A percentile compares a stretch with the other conserved stretches of the same genome.
phyloP scores from a whole-genome alignment of 768 basidiomycete genomes.

The Leccinum longicurvipes region DNA sequence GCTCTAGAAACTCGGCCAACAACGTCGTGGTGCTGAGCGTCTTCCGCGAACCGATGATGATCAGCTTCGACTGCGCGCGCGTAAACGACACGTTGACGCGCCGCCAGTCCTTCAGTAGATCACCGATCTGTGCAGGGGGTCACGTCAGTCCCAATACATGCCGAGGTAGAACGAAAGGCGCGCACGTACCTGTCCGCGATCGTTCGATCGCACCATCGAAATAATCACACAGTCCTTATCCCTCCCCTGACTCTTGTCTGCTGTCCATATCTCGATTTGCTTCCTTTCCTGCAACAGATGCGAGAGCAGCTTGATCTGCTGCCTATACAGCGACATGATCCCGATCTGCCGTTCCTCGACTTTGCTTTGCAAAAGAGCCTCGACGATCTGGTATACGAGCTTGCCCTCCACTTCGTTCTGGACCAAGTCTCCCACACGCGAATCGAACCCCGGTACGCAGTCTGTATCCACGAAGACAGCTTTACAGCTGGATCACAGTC shows the following conservation, averaged over 20 bases:
- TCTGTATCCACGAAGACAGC: slow-evolving; percentile 97
- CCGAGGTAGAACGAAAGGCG: not conserved
- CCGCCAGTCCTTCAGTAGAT: slow-evolving; percentile 93
- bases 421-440: slow-evolving; percentile 80
- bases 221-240: slow-evolving; percentile 96
- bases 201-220: slow-evolving; percentile 89
- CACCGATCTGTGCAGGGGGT: slow-evolving; percentile 62
- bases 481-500: slow-evolving; percentile 53
- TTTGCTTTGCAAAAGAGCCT: slow-evolving; percentile 63
- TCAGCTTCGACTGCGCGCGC: slow-evolving; percentile 83
- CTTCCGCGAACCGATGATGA: slow-evolving; percentile 84
- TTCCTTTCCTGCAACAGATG: slow-evolving; percentile 54
- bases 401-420: slow-evolving; percentile 84
- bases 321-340: slow-evolving; percentile 88
- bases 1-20: slow-evolving; percentile 67
- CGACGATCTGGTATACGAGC: slow-evolving; percentile 62
- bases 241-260: slow-evolving; percentile 89
- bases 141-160: not conserved
- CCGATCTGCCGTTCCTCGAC: slow-evolving; percentile 72
- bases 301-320: slow-evolving; percentile 88
- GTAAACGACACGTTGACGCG: slow-evolving; percentile 97
- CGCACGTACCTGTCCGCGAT: slow-evolving; percentile 59
- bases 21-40: slow-evolving; percentile 67
- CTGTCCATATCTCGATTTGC: slow-evolving; percentile 82
- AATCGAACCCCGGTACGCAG: slow-evolving; percentile 70